phyloP scores from a whole-genome alignment of 1,139 yeast species.

The Debaryomyces coudertii region DNA sequence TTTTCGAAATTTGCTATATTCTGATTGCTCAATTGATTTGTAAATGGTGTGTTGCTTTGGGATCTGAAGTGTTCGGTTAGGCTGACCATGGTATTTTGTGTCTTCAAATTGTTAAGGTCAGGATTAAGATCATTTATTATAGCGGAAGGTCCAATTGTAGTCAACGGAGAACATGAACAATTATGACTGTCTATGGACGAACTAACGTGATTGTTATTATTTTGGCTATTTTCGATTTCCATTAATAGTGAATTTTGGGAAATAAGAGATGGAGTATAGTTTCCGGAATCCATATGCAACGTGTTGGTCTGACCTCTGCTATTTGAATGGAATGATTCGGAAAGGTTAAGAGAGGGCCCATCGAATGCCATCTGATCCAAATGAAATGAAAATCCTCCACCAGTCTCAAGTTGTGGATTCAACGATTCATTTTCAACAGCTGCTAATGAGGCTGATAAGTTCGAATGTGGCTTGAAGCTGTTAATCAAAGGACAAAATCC shows the following conservation, averaged over 20 bases:
- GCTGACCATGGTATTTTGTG: constrained; percentile 29
- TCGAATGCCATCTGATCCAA: constrained; percentile 41
- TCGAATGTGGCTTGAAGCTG: constrained; percentile 18
- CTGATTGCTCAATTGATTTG: constrained; percentile 2
- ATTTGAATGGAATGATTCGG: constrained; percentile 9
- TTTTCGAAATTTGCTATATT: constrained; percentile 4
- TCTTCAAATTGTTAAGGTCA: constrained; percentile 15
- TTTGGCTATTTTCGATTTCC: not conserved
- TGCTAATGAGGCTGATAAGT: constrained; percentile 20
- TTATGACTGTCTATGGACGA: constrained; percentile 14
- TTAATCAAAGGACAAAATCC: constrained; percentile 35
- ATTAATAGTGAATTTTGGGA: constrained; percentile 7
- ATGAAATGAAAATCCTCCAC: constrained; percentile 27
- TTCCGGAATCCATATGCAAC: not conserved
- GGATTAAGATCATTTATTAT: constrained; percentile 11
- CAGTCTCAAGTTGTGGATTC: constrained; percentile 7
- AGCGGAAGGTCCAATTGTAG: constrained; percentile 16
- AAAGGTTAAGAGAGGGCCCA: constrained; percentile 31
- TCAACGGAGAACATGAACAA: constrained; percentile 1
- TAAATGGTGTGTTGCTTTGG: constrained; percentile 20
- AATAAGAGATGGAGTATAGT: constrained; percentile 1
- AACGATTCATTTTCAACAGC: constrained; percentile 12
- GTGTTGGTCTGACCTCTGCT: not conserved
- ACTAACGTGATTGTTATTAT: constrained; percentile 5
- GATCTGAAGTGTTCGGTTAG: constrained; percentile 28